phyloP scores from a whole-genome alignment of 176 grass and related monocot genomes.

The Coix lacrymajobi region DNA sequence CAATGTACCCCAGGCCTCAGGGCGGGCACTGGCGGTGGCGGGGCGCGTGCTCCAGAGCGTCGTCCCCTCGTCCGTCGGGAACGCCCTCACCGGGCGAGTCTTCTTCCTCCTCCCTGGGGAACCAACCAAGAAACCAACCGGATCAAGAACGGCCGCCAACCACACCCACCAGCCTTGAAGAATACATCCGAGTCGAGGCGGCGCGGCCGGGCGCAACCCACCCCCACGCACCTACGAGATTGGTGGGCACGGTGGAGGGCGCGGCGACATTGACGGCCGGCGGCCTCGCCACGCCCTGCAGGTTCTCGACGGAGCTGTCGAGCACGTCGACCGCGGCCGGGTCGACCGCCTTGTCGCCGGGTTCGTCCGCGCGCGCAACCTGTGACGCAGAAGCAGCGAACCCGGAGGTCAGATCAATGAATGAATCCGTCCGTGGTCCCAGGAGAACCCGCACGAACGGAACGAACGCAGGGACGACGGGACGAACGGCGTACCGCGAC shows the following conservation, averaged over 20 bases:
- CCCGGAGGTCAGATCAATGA: slow-evolving; percentile 24
- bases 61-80: background rate
- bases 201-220: background rate
- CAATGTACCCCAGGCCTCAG: slow-evolving; percentile 36
- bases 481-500: background rate
- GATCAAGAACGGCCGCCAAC: background rate
- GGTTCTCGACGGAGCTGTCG: slow-evolving; percentile 8
- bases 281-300: background rate
- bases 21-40: background rate
- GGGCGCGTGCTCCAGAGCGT: background rate
- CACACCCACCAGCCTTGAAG: background rate
- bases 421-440: background rate
- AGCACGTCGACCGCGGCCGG: slow-evolving; percentile 8
- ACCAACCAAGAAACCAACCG: background rate
- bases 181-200: background rate
- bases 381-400: background rate
- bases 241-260: slow-evolving; percentile 25
- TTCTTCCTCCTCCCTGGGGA: slow-evolving; percentile 32
- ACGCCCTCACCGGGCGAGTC: background rate
- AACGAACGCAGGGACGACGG: background rate
- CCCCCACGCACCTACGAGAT: background rate
- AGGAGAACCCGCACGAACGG: background rate
- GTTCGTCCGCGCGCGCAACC: slow-evolving; percentile 1
- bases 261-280: background rate
- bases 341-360: background rate